Evolutionary conservation across 495 filamentous ascomycete species (phyloP), one percentile per base, ranked within the genome.

Genomic region (Penicillium soppii): DNA sequence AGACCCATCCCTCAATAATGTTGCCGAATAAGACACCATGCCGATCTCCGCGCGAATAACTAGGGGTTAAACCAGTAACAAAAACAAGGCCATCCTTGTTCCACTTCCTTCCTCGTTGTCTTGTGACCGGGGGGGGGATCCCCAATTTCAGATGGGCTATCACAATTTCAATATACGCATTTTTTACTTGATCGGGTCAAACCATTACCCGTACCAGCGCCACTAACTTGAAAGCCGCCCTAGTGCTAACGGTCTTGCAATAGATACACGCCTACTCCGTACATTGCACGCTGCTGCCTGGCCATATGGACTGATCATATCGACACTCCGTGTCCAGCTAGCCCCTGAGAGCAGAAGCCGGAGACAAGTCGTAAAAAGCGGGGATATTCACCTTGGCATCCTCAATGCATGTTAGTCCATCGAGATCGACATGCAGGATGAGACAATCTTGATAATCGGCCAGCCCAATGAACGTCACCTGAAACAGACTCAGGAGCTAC

Each of bases 131-230:
- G 13, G 8, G 8, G 29, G 29, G 29, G 29, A 32, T 32, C 29
- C 29, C 19, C 30, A 47, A 47, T 47, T 47, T 47, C 15, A 8
- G 36, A 13, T 35, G 20, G 43, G 6, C 32, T 25, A 46, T 46
- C 43, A 35, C 30, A 46, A 46, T 47, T n/a, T 17, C 29, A n/a
- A 7, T 32, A 37, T n/a, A 25, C 13, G 30, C 21, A 19, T 15
- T 21, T 35, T 10, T 23, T 40, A 10, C 30, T 35, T 33, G 19
- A 46, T 23, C 17, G 4, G 19, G 43, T 33, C 16, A 8, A 38
- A 43, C 19, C 23, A 27, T 26, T 13, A 46, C 29, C 33, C 17
- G 10, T 33, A 20, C 43, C 29, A 46, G 29, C 43, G 43, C 43
- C 43, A 47, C 21, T 26, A 17, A 5, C 8, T 23, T n/a, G 35